Base-by-base conservation (phyloP, 2,329 filamentous ascomycete species). In the Colletotrichum horii region DNA sequence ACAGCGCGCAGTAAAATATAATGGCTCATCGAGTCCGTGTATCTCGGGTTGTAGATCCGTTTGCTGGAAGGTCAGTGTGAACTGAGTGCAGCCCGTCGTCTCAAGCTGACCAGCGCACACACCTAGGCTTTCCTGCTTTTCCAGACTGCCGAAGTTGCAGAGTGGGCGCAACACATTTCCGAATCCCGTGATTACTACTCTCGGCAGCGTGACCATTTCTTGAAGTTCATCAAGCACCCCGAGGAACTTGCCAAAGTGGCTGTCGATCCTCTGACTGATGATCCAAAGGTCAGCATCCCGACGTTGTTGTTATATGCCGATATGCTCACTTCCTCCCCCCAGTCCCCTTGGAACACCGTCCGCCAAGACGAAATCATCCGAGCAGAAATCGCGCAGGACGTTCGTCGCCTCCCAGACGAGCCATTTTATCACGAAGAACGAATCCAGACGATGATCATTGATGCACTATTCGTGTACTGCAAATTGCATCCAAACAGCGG, bases 381-480 rank as follows among this genome's bases (percentile, higher is more conserved):
- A 77, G 92, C 93, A 66, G 97, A 99, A 84, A 98, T 99, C 71
- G 91, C 94, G 72, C 97, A 98, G 85, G 97, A 99, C 86, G 96
- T 99, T 22, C 94, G 97, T 79, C 91, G 97, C 78, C 95, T 98
- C 84, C 97, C 96, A 8, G 97, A 98, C 80, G 96, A 97, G 80
- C 91, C 92, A 62, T 97, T 96, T 82, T 99, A 98, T 81, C 95
- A 96, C 73, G 91, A 96, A 79, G 91, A 93, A 15, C 87, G 89
- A 16, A 95, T 94, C 2, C 97, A 98, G 83, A 89, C 89, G 56
- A 94, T 95, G 84, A 93, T 99, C 80, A 86, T 97, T 36, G 95
- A 99, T 81, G 93, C 98, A 36, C 88, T 99, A 38, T 99, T 98
- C 84, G 91, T 99, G 78, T 98, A 96, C 85, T 97, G 96, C 86